Percentiles rank a stretch among this genome's conserved stretches.
Conservation (phyloP, 192 early-diverging fungal genomes). For the Entomortierella parvispora region DNA sequence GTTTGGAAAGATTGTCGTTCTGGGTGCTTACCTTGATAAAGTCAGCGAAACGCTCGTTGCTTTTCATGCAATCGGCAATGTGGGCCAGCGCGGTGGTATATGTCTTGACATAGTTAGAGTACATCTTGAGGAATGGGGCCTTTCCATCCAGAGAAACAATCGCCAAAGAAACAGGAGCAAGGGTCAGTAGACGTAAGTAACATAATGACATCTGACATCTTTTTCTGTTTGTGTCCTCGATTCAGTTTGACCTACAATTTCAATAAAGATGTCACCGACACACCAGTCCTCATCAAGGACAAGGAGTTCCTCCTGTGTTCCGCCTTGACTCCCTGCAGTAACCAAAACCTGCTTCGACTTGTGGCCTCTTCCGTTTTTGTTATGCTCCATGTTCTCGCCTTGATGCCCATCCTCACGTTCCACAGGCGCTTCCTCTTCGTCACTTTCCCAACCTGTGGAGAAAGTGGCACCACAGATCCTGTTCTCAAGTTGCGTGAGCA, state of each 20-base stretch:
- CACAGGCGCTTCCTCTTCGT: slow-evolving; percentile 10
- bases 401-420: slow-evolving; percentile 48
- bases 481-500: slow-evolving; percentile 67
- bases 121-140: slow-evolving; percentile 82
- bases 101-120: slow-evolving; percentile 87
- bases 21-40: slow-evolving; percentile 47
- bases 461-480: slow-evolving; percentile 53
- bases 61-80: slow-evolving; percentile 57
- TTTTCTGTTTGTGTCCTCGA: too few species aligned
- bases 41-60: slow-evolving; percentile 49
- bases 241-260: slow-evolving; percentile 58
- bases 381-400: slow-evolving; percentile 19
- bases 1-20: slow-evolving; percentile 17
- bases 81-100: slow-evolving; percentile 75
- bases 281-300: slow-evolving; percentile 54
- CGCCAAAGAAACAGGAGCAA: not conserved
- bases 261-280: slow-evolving; percentile 79
- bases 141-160: slow-evolving; percentile 12
- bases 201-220: not conserved
- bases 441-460: slow-evolving; percentile 48
- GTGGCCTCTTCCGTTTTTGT: too few species aligned
- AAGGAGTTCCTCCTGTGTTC: slow-evolving; percentile 29
- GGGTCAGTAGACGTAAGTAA: not conserved
- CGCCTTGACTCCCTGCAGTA: slow-evolving; percentile 31
- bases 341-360: slow-evolving; percentile 34